A percentile compares a stretch with the other conserved stretches of the same genome.
These are phyloP conservation scores for Petrea volubilis DNA, from an alignment of 257 asterid genomes.

Conservation along the genomic window DNA sequence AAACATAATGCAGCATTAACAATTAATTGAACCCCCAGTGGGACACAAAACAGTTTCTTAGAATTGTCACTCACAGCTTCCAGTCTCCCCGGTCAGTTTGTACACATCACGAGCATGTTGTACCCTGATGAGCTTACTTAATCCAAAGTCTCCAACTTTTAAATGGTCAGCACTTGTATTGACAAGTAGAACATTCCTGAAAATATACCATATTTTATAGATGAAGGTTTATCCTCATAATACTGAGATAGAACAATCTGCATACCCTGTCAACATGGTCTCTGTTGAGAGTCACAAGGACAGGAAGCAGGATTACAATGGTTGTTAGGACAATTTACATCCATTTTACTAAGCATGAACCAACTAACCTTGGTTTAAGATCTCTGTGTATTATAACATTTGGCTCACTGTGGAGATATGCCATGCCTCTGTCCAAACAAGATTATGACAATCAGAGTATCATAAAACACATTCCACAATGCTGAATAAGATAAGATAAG, in stretches of 20 bases:
- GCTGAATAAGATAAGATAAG: constrained; percentile 17
- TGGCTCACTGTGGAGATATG: constrained; percentile 98
- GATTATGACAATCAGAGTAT: constrained; percentile 26
- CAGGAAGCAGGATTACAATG: constrained; percentile 14
- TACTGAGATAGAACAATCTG: constrained; percentile 11
- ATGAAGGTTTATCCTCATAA: constrained; percentile 20
- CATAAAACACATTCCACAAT: constrained; percentile 1
- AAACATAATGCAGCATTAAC: not conserved
- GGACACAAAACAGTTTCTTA: not conserved
- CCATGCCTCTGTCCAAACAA: constrained; percentile 87
- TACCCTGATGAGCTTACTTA: constrained; percentile 92
- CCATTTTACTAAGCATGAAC: constrained; percentile 14
- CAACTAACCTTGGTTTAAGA: constrained; percentile 90
- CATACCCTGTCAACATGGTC: not conserved
- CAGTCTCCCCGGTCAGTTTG: constrained; percentile 99
- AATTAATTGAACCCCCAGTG: not conserved
- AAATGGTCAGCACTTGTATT: constrained; percentile 92
- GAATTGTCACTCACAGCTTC: constrained; percentile 78
- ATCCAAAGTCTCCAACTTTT: constrained; percentile 97
- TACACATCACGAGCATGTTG: constrained; percentile 90
- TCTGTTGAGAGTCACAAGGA: not conserved
- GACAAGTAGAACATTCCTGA: constrained; percentile 95
- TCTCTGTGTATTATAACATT: constrained; percentile 95
- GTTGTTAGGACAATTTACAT: not conserved
- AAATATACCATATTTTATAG: constrained; percentile 19